A percentile compares a stretch with the other conserved stretches of the same genome.
These are phyloP conservation scores for Amphicarpaea edgeworthii DNA, from an alignment of 306 rosid genomes.

Conservation along the genomic window DNA sequence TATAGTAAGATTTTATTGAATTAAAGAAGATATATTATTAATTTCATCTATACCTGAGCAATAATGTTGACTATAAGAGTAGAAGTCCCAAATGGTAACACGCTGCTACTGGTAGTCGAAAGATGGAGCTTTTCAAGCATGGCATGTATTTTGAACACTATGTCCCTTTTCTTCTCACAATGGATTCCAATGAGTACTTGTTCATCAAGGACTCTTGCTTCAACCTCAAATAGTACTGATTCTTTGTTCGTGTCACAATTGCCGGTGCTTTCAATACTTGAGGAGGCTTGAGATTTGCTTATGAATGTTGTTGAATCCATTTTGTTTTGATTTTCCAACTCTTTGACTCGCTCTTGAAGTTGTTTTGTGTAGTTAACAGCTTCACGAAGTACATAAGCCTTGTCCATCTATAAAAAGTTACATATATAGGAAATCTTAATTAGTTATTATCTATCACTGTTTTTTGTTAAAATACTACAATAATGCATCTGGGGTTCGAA, in stretches of 20 bases:
- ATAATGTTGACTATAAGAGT: not conserved
- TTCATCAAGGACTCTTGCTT: slow-evolving; percentile 34
- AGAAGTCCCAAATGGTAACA: slow-evolving; percentile 6
- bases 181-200: slow-evolving; percentile 17
- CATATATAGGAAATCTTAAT: not conserved
- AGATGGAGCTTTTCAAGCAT: slow-evolving; percentile 3
- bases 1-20: too few species aligned
- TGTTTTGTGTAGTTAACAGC: slow-evolving; percentile 14
- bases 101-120: not conserved
- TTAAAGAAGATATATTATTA: too few species aligned
- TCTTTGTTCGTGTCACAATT: slow-evolving; percentile 25
- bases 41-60: slow-evolving; percentile 27
- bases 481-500: too few species aligned
- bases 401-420: not conserved
- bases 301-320: not conserved
- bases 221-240: slow-evolving; percentile 32
- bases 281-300: not conserved
- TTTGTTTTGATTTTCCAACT: not conserved
- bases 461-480: too few species aligned
- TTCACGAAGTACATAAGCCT: slow-evolving; percentile 13
- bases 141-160: not conserved
- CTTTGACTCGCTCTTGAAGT: slow-evolving; percentile 12
- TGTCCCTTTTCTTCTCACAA: slow-evolving; percentile 8
- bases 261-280: not conserved
- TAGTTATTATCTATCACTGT: too few species aligned